Base-by-base conservation (phyloP, 2,329 filamentous ascomycete species). In the Stenocarpella maydis region DNA sequence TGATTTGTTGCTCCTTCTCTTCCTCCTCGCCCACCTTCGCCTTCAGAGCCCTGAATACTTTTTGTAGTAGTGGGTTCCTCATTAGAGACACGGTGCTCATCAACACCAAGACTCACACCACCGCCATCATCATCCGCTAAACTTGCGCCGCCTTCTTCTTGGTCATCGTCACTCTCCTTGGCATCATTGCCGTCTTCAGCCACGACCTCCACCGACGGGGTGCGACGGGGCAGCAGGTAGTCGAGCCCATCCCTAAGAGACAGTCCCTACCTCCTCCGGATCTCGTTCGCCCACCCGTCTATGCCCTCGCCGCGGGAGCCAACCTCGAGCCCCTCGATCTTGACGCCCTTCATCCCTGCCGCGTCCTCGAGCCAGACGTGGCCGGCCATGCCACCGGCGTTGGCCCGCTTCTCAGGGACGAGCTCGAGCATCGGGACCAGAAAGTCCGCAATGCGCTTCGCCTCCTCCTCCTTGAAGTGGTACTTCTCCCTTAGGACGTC, bases 401-500 rank as follows among this genome's bases (percentile, higher is more conserved):
- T 99, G 14, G 96, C 96, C 49, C 96, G 87, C 80, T 93, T 92
- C 71, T 95, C 93, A 0, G 96, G 96, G 49, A 94, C 82, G 28
- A 99, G 84, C 79, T 98, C 94, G 47, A 99, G 85, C 94, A 98
- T 97, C 0, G 96, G 96, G 1, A 90, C 85, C 69, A 99, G 80
- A 81, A 99, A 98, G 34, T 93, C 92, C 19, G 90, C 86, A 72
- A 98, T 88, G 58, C 88, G 88, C 81, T 91, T 92, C 53, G 88
- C 90, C 74, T 98, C 94, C 63, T 97, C 86, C 70, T 92, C 89
- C 73, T 89, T 90, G 81, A 97, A 98, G 80, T 98, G 96, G 77
- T 99, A 99, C 79, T 99, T 99, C 81, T 99, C 96, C 71, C 92
- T 89, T 39, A 99, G 85, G 1, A 99, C 96, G 76, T 98, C 95